Conservation (phyloP, 805 yeast species). For the Saccharomycopsis sp. region DNA sequence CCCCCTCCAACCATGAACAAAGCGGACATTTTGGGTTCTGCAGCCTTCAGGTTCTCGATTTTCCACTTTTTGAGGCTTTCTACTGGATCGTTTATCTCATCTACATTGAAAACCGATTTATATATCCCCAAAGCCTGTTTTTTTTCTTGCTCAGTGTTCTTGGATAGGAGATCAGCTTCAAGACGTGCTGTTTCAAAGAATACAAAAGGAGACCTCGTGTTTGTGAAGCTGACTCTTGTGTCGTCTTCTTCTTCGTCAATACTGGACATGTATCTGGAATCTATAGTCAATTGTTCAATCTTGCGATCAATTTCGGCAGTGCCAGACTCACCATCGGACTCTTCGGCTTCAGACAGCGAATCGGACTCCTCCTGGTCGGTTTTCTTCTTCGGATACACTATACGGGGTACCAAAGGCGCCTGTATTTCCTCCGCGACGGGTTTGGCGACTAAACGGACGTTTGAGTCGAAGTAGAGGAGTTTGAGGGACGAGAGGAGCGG, state of each 20-base stretch:
- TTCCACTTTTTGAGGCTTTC: constrained; percentile 39
- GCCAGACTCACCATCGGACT: constrained; percentile 3
- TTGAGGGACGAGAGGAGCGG: constrained; percentile 40
- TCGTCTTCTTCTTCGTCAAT: constrained; percentile 26
- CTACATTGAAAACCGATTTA: constrained; percentile 48
- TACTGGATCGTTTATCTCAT: constrained; percentile 43
- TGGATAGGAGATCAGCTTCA: background rate
- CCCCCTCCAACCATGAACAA: constrained; percentile 96
- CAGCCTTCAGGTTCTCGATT: constrained; percentile 19
- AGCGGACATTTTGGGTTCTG: constrained; percentile 47
- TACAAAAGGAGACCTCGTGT: constrained; percentile 66
- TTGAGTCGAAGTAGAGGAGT: constrained; percentile 48
- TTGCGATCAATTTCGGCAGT: constrained; percentile 19
- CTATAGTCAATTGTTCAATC: constrained; percentile 24
- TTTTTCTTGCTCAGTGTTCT: constrained; percentile 22
- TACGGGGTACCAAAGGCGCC: background rate
- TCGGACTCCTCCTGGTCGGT: constrained; percentile 8
- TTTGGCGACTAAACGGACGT: constrained; percentile 32
- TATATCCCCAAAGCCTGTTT: constrained; percentile 55
- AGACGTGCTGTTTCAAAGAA: constrained; percentile 45
- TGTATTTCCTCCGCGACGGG: constrained; percentile 2
- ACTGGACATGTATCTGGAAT: constrained; percentile 21
- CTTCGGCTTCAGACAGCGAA: constrained; percentile 4
- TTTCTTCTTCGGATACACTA: constrained; percentile 3
- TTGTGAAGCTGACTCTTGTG: constrained; percentile 43